Evolutionary conservation across 179 eudicot genomes (phyloP).

Genomic region (Spinacia oleracea): DNA sequence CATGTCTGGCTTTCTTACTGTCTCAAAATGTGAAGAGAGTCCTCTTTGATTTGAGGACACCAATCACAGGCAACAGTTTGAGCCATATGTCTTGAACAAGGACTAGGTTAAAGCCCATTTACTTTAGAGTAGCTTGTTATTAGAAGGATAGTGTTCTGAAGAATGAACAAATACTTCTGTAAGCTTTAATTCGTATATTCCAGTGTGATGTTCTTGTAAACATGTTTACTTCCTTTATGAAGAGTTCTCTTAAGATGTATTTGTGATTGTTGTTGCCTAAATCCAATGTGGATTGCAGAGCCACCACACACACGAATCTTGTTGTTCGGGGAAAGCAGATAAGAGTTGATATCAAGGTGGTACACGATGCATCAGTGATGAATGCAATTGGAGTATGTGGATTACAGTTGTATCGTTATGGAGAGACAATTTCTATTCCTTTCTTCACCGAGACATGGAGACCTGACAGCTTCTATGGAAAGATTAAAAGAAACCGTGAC

Average conservation of each 20-base stretch:
- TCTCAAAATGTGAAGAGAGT: no score
- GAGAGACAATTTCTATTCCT: conserved; percentile 88
- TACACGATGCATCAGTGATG: conserved; percentile 90
- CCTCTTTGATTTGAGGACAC: no score
- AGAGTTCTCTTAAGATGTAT: background rate
- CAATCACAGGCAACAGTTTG: no score
- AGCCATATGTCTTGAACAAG: no score
- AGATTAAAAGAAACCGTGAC: conserved; percentile 59
- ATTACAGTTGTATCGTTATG: conserved; percentile 83
- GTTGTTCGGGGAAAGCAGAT: conserved; percentile 86
- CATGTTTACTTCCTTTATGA: background rate
- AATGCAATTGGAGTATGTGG: conserved; percentile 92
- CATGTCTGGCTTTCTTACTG: no score
- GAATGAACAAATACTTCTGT: background rate
- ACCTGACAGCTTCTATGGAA: conserved; percentile 77
- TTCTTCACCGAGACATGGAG: conserved; percentile 94
- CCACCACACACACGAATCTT: conserved; percentile 94
- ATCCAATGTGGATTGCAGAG: conserved; percentile 39
- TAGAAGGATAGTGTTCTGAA: background rate
- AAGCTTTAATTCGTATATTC: background rate
- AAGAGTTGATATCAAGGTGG: conserved; percentile 69
- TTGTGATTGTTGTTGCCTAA: background rate
- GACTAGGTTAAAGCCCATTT: background rate
- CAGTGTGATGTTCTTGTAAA: background rate
- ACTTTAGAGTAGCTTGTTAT: background rate